Evolutionary conservation across 2,329 filamentous ascomycete genomes (phyloP), one percentile per base, ranked within the genome.

Genomic region (Teratosphaeria zuluensis): DNA sequence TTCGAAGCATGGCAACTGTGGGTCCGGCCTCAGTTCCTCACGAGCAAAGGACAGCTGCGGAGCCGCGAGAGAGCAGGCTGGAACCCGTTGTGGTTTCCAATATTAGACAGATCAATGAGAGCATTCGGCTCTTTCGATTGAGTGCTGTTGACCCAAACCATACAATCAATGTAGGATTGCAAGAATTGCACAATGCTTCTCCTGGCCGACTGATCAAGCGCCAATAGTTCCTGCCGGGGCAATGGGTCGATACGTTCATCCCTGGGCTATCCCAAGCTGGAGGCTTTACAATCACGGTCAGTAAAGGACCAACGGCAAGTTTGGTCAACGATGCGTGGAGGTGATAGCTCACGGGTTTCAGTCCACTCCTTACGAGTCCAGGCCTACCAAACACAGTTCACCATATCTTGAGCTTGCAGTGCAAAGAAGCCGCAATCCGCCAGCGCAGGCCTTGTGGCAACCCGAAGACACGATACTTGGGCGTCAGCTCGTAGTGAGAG

Each of bases 161-260:
- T 55, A 64, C 63, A 11, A 70, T 72, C 52, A 68, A 67, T 58
- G 69, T 72, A 51, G 14, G 58, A 46, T 14, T 30, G 9, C 19
- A 9, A 6, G 42, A n/a, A 46, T 24, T 31, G 19, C 19, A 19
- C 32, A 28, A 24, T 11, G 19, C 35, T 33, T 24, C 31, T 21
- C 4, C 16, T 31, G 12, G 54, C 24, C 30, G 53, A 19, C 61
- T 61, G 66, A 63, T 63, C 65, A 57, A 68, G 6, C 38, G 58
- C 61, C 68, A 60, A 69, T 74, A 51, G 80, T 95, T 94, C 74
- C 79, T 85, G 5, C 84, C 91, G 4, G 91, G 91, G 57, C 91
- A 95, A 78, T 96, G 90, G 89, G 80, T 96, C 58, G 91, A 96
- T 71, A 85, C 90, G 6, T 86, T 88, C 70, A 81, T 90, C 56